Percentiles rank a stretch among this genome's conserved stretches.
Evolutionary conservation across 2,329 filamentous ascomycete species (phyloP).

Genomic region (Tolypocladium endophyticum): DNA sequence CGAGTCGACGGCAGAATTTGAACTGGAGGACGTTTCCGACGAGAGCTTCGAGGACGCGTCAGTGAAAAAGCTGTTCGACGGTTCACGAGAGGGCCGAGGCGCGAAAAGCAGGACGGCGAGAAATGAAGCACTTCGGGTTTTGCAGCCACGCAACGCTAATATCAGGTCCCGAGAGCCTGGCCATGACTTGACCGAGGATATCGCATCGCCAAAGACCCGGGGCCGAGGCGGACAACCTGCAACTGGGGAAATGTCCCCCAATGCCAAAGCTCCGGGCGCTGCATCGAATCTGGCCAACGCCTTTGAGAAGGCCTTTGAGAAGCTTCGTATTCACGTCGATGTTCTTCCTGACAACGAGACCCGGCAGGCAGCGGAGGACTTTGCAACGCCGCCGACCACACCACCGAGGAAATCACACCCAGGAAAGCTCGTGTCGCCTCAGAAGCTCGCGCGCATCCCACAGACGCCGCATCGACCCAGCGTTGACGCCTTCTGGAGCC

Average conservation of each 20-base stretch:
- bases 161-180: background rate
- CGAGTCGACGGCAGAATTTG: conserved; percentile 7
- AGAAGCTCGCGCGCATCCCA: conserved; percentile 31
- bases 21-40: conserved; percentile 4
- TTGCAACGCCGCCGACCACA: conserved; percentile 5
- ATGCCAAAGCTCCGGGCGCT: background rate
- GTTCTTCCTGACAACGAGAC: background rate
- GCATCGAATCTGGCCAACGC: background rate
- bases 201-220: background rate
- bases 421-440: conserved; percentile 17
- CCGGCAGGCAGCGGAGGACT: conserved; percentile 2
- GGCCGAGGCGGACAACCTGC: background rate
- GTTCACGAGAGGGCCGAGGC: background rate
- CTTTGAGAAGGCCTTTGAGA: background rate
- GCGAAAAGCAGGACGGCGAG: background rate
- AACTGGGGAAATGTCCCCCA: background rate
- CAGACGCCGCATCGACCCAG: conserved; percentile 41
- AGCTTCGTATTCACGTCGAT: background rate
- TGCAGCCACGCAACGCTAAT: background rate
- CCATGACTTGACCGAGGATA: background rate
- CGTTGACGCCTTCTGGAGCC: conserved; percentile 50
- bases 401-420: conserved; percentile 11
- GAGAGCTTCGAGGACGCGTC: background rate
- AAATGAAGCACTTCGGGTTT: background rate
- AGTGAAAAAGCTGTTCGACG: background rate